Evolutionary conservation across 1,284 basidiomycete species (phyloP).

Genomic region (Tilletia indica): DNA sequence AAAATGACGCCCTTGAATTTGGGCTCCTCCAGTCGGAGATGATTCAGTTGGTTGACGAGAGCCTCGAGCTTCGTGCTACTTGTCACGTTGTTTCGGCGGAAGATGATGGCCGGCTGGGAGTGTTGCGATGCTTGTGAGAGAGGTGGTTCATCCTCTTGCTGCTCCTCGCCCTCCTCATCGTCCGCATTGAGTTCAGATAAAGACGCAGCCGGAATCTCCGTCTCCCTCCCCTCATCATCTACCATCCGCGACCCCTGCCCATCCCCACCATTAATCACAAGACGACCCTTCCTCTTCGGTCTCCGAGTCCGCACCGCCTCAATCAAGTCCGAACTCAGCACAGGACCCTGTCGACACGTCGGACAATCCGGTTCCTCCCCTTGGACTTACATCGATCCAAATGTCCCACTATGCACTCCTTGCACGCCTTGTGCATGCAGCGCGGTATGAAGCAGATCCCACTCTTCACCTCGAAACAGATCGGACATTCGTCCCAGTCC

Average conservation of each 20-base stretch:
- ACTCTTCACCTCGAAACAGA: conserved; percentile 53
- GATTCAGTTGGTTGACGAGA: conserved; percentile 68
- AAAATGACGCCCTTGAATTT: conserved; percentile 57
- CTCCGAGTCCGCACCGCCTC: conserved; percentile 60
- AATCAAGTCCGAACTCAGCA: conserved; percentile 63
- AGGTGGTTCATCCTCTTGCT: background rate
- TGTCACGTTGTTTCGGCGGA: conserved; percentile 77
- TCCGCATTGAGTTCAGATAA: background rate
- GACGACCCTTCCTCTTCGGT: background rate
- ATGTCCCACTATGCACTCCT: conserved; percentile 74
- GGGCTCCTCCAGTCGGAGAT: conserved; percentile 59
- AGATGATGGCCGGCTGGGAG: conserved; percentile 61
- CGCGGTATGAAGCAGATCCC: conserved; percentile 51
- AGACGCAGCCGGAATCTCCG: conserved; percentile 48
- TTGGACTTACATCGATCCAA: conserved; percentile 67
- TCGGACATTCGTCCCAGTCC: conserved; percentile 41
- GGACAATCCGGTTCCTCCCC: conserved; percentile 62
- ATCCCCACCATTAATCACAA: conserved; percentile 45
- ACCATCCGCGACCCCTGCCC: background rate
- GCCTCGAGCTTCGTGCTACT: conserved; percentile 85
- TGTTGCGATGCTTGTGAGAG: conserved; percentile 13
- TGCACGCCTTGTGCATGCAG: conserved; percentile 63
- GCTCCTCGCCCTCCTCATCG: background rate
- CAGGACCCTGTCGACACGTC: conserved; percentile 44
- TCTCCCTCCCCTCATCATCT: background rate